Evolutionary conservation across 2,329 filamentous ascomycete species (phyloP), one percentile per base, ranked within the genome.

Genomic region (Dactylonectria estremocensis): DNA sequence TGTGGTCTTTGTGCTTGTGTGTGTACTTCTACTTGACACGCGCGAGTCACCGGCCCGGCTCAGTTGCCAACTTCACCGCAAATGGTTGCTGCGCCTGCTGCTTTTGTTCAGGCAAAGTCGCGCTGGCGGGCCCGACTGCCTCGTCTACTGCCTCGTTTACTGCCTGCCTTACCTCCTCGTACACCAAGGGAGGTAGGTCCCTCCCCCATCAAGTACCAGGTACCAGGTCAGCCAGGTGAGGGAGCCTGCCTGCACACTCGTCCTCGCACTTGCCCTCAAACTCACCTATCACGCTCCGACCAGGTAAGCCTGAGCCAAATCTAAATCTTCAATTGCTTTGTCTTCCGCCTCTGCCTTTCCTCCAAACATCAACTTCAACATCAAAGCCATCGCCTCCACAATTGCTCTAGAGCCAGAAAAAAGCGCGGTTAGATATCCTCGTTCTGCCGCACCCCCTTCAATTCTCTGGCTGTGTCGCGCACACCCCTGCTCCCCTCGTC

Each of bases 401-500:
- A 56, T 28, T 40, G 52, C 52, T 31, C 52, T 45, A 61, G 28
- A 40, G 48, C 50, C 40, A 56, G 46, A 54, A 63, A 63, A 67
- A 59, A 58, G 28, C 48, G 40, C 60, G n/a, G 31, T 37, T 52
- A 8, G 40, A 43, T 43, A 43, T 62, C 35, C 31, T 66, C 45
- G 48, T 62, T 53, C 48, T 49, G 35, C 46, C 53, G 35, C 57
- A n/a, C 43, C 46, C 58, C 37, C 40, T 31, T 40, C 52, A 31
- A 55, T 54, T 70, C 61, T 31, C 43, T 73, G 69, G 67, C 64
- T 72, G 66, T 66, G 57, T 74, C 61, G 52, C 69, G 57, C 73
- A 70, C 67, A 57, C 72, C 73, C 73, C 69, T 75, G 73, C 62
- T 62, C 55, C 60, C 66, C 54, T 64, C 53, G 55, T 20, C 61